Evolutionary conservation across 2,329 filamentous ascomycete species (phyloP).

Genomic region (Thyridium curvatum): DNA sequence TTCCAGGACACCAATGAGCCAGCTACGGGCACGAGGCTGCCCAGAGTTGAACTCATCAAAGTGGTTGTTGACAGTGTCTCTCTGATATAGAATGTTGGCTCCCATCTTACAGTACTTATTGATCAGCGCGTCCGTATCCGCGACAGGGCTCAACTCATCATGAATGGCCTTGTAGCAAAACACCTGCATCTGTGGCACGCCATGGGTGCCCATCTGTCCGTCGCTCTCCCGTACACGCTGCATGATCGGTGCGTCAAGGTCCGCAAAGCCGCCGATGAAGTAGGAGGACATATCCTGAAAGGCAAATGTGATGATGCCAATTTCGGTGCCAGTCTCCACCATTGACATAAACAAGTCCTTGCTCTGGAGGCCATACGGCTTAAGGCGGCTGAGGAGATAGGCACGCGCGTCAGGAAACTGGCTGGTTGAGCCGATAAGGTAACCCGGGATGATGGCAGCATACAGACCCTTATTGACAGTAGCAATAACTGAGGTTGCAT

Average conservation of each 20-base stretch:
- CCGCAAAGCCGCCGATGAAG: constrained; percentile 27
- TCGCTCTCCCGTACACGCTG: constrained; percentile 15
- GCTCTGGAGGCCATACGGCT: constrained; percentile 17
- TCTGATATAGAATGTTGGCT: constrained; percentile 2
- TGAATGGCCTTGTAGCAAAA: too few species aligned
- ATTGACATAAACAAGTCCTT: too few species aligned
- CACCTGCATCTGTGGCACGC: too few species aligned
- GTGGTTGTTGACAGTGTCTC: constrained; percentile 1
- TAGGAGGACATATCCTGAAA: constrained; percentile 30
- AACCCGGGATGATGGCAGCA: constrained; percentile 26
- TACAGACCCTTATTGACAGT: constrained; percentile 20
- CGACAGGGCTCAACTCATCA: constrained; percentile 3
- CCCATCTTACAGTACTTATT: constrained; percentile 4
- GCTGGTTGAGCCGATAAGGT: constrained; percentile 22
- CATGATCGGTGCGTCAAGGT: constrained; percentile 17
- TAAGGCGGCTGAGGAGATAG: constrained; percentile 18
- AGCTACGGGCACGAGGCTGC: too few species aligned
- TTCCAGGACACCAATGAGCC: too few species aligned
- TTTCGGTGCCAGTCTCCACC: constrained; percentile 18
- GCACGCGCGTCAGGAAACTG: constrained; percentile 22
- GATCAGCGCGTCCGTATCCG: constrained; percentile 5
- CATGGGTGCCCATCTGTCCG: too few species aligned
- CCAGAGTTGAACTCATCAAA: too few species aligned
- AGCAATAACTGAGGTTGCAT: constrained; percentile 26
- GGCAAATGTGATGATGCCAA: constrained; percentile 21